These are phyloP conservation scores for Tolypocladium guangdongense DNA, from an alignment of 2,329 filamentous ascomycete genomes.

Conservation along the genomic window DNA sequence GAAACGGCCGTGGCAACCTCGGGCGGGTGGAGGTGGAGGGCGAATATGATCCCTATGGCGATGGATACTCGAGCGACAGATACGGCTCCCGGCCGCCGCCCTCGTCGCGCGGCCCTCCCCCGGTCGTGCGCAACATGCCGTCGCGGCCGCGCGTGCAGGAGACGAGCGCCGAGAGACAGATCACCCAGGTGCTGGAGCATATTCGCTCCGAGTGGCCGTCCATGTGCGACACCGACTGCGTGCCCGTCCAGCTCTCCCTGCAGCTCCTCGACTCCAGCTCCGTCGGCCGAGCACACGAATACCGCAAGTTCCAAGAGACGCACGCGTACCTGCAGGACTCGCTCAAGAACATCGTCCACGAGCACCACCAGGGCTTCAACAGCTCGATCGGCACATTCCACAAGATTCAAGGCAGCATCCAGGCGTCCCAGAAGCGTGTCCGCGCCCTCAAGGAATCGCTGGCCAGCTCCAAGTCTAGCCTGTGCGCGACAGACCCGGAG, in stretches of 20 bases:
- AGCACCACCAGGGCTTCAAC: conserved; percentile 98
- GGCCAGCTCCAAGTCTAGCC: conserved; percentile 64
- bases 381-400: conserved; percentile 98
- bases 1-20: conserved; percentile 30
- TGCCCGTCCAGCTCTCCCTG: conserved; percentile 88
- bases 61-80: conserved; percentile 32
- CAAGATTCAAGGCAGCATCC: conserved; percentile 92
- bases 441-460: conserved; percentile 76
- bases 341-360: conserved; percentile 90
- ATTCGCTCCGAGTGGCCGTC: conserved; percentile 87
- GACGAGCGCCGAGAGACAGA: conserved; percentile 44
- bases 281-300: conserved; percentile 80
- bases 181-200: conserved; percentile 59
- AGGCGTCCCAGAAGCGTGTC: conserved; percentile 76
- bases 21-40: conserved; percentile 26
- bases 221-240: conserved; percentile 79
- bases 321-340: conserved; percentile 86
- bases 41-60: conserved; percentile 35
- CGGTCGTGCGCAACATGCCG: conserved; percentile 20
- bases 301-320: conserved; percentile 71
- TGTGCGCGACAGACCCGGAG: conserved; percentile 80
- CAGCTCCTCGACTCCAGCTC: conserved; percentile 92
- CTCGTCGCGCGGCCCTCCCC: conserved; percentile 16
- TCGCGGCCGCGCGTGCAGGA: conserved; percentile 26
- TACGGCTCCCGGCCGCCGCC: conserved; percentile 27